Conservation (phyloP, 495 filamentous ascomycete genomes). For the Aspergillus panamensis region DNA sequence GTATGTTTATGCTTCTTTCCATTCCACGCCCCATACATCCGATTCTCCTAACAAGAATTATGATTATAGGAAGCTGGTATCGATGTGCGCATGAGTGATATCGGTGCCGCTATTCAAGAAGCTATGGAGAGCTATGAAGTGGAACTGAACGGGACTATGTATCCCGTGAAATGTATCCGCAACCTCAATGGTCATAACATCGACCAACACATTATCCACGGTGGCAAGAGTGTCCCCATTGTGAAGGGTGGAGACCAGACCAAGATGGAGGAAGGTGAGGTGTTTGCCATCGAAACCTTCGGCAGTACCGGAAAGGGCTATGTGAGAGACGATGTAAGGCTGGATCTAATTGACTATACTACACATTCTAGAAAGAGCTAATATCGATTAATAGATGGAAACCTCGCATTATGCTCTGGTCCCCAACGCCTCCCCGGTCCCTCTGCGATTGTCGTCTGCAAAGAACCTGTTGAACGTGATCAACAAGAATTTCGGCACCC, state of each 20-base stretch:
- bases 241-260: slow-evolving; percentile 76
- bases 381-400: slow-evolving; percentile 50
- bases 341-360: slow-evolving; percentile 3
- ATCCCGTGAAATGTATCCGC: slow-evolving; percentile 80
- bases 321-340: slow-evolving; percentile 70
- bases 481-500: slow-evolving; percentile 86
- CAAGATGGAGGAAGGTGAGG: slow-evolving; percentile 93
- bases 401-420: slow-evolving; percentile 72
- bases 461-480: slow-evolving; percentile 81
- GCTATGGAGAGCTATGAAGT: slow-evolving; percentile 88
- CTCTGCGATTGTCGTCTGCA: slow-evolving; percentile 68
- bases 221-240: slow-evolving; percentile 84
- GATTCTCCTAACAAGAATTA: background rate
- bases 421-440: slow-evolving; percentile 61
- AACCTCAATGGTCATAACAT: slow-evolving; percentile 92
- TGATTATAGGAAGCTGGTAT: slow-evolving; percentile 65
- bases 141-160: slow-evolving; percentile 69
- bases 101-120: slow-evolving; percentile 77
- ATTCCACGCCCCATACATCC: background rate
- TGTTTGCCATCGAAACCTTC: slow-evolving; percentile 92
- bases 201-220: slow-evolving; percentile 81
- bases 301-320: slow-evolving; percentile 87
- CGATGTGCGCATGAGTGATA: slow-evolving; percentile 72
- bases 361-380: background rate
- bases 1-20: slow-evolving; percentile 23